phyloP scores from a whole-genome alignment of 2,329 filamentous ascomycete species.

The Stromatinia cepivora region DNA sequence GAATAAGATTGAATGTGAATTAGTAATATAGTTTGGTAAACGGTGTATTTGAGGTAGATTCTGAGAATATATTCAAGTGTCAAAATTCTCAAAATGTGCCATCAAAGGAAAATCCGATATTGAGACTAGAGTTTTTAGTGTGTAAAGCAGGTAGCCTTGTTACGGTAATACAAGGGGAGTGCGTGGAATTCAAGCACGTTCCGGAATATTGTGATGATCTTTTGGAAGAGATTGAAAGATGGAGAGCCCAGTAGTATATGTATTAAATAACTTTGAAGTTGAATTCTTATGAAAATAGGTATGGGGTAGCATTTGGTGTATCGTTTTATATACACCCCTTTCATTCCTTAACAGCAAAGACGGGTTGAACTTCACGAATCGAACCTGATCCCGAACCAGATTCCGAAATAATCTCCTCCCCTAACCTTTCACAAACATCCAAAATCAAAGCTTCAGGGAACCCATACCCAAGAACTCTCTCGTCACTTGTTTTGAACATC shows the following conservation, averaged over 20 bases:
- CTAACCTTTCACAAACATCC: neutral
- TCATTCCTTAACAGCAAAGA: neutral
- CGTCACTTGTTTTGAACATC: neutral
- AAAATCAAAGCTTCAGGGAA: no score
- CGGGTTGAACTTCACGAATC: neutral
- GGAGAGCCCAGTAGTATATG: no score
- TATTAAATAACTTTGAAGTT: fast-evolving
- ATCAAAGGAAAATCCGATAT: no score
- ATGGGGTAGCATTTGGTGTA: neutral
- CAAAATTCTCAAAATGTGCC: no score
- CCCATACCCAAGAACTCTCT: neutral
- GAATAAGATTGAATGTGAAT: no score
- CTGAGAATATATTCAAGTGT: no score
- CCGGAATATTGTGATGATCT: neutral
- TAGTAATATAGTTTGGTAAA: no score
- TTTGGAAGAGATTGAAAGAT: neutral
- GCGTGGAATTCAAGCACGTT: no score
- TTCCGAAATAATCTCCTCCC: neutral
- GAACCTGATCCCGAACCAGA: neutral
- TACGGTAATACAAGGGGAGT: no score
- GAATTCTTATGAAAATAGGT: neutral
- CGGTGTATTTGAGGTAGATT: no score
- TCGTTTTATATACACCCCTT: neutral
- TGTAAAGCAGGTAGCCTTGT: no score
- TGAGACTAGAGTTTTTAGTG: no score